phyloP scores from a whole-genome alignment of 441 rosid genomes.

The Aleurites moluccanus region DNA sequence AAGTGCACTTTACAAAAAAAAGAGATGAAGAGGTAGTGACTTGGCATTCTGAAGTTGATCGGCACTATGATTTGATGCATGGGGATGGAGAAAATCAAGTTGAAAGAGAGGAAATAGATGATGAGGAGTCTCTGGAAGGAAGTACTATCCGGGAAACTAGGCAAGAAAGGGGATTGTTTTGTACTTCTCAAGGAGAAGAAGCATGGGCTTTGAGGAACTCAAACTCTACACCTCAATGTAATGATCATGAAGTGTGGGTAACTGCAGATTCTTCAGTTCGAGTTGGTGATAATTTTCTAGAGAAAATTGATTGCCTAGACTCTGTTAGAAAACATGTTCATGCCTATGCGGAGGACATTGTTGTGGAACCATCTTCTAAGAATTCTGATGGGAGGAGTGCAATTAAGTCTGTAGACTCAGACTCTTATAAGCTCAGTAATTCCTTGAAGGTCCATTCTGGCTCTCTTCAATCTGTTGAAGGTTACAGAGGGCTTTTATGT shows the following conservation, averaged over 20 bases:
- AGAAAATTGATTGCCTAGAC: slow-evolving; percentile 34
- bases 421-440: slow-evolving; percentile 33
- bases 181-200: slow-evolving; percentile 36
- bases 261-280: slow-evolving; percentile 37
- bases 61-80: slow-evolving; percentile 36
- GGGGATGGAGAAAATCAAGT: slow-evolving; percentile 35
- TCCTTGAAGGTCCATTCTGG: slow-evolving; percentile 37
- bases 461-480: slow-evolving; percentile 45
- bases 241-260: slow-evolving; percentile 26
- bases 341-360: slow-evolving; percentile 18
- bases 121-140: slow-evolving; percentile 33
- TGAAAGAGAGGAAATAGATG: slow-evolving; percentile 37
- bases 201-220: slow-evolving; percentile 36
- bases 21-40: slow-evolving; percentile 38
- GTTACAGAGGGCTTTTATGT: slow-evolving; percentile 38
- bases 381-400: slow-evolving; percentile 25
- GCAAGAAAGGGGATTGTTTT: slow-evolving; percentile 31
- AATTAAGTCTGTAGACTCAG: slow-evolving; percentile 39
- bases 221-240: slow-evolving; percentile 20
- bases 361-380: slow-evolving; percentile 20
- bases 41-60: slow-evolving; percentile 47
- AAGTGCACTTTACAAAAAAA: slow-evolving; percentile 32
- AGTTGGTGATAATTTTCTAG: slow-evolving; percentile 28
- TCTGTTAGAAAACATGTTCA: slow-evolving; percentile 22
- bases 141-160: slow-evolving; percentile 23